Conservation (phyloP, 73 alveolate genomes). For the Diophrys appendiculata region DNA sequence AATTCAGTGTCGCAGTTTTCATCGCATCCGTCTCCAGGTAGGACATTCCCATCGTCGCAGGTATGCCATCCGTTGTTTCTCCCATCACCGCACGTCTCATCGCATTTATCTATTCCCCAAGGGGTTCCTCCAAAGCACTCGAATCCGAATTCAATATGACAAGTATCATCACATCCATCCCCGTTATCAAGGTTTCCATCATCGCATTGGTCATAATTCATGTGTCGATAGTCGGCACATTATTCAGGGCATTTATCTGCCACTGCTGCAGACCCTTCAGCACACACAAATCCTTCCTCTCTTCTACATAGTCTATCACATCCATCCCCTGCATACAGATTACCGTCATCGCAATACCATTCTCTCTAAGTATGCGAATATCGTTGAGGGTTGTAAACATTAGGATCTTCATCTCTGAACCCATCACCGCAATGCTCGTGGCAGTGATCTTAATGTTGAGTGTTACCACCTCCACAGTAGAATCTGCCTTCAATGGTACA, state of each 20-base stretch:
- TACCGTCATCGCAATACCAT: slow-evolving; percentile 65
- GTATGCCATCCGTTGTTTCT: slow-evolving; percentile 33
- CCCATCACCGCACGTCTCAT: slow-evolving; percentile 52
- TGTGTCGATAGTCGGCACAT: slow-evolving; percentile 26
- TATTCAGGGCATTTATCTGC: slow-evolving; percentile 49
- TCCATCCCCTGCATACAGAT: slow-evolving; percentile 65
- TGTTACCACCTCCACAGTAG: slow-evolving; percentile 13
- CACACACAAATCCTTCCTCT: slow-evolving; percentile 52
- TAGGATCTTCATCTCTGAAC: slow-evolving; percentile 19
- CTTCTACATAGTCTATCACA: slow-evolving; percentile 49
- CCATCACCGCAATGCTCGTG: slow-evolving; percentile 48
- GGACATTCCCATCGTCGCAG: slow-evolving; percentile 60
- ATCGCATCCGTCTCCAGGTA: slow-evolving; percentile 44
- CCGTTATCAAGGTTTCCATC: slow-evolving; percentile 55
- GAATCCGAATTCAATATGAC: slow-evolving; percentile 51
- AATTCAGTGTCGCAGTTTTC: slow-evolving; percentile 26
- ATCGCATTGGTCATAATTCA: slow-evolving; percentile 48
- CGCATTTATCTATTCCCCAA: slow-evolving; percentile 28
- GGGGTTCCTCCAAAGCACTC: slow-evolving; percentile 33
- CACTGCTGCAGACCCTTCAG: slow-evolving; percentile 39
- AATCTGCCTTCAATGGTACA: slow-evolving; percentile 38
- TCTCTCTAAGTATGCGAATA: slow-evolving; percentile 5
- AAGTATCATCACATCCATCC: slow-evolving; percentile 54
- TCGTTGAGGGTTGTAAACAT: slow-evolving; percentile 22
- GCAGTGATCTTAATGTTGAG: slow-evolving; percentile 26